Conservation (phyloP, 2,329 filamentous ascomycete genomes). For the Fusarium continuum region DNA sequence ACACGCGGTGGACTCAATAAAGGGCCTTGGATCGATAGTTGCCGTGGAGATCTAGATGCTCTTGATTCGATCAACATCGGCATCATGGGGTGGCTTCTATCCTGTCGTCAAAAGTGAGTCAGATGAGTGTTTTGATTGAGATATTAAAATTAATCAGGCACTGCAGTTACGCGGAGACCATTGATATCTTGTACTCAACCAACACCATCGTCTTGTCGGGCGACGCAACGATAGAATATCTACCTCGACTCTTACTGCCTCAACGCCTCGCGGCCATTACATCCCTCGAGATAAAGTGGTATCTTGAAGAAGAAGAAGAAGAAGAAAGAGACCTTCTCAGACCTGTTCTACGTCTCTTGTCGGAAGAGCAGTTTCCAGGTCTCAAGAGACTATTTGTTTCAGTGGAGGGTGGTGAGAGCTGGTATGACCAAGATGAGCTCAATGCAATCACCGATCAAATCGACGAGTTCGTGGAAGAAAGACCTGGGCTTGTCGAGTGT, state of each 20-base stretch:
- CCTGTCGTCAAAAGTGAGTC: conserved; percentile 8
- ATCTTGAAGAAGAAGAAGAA: not conserved
- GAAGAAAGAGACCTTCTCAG: too few species aligned
- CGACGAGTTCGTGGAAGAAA: not conserved
- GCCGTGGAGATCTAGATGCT: not conserved
- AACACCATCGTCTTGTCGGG: not conserved
- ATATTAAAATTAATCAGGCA: not conserved
- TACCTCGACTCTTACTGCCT: not conserved
- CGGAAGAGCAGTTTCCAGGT: not conserved
- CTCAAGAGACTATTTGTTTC: not conserved
- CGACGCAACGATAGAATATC: not conserved
- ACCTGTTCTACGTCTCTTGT: not conserved
- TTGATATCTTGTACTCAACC: not conserved
- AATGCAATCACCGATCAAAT: not conserved
- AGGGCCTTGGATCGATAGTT: not conserved
- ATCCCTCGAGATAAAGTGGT: conserved; percentile 5
- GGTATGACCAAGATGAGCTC: not conserved
- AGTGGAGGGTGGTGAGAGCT: not conserved
- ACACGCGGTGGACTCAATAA: not conserved
- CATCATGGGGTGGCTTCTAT: not conserved
- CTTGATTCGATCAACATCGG: not conserved
- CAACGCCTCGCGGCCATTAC: not conserved
- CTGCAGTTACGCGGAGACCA: conserved; percentile 6
- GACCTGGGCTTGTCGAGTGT: not conserved
- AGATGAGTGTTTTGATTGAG: not conserved